phyloP scores from a whole-genome alignment of 768 basidiomycete genomes.

The Auricularia sp. region DNA sequence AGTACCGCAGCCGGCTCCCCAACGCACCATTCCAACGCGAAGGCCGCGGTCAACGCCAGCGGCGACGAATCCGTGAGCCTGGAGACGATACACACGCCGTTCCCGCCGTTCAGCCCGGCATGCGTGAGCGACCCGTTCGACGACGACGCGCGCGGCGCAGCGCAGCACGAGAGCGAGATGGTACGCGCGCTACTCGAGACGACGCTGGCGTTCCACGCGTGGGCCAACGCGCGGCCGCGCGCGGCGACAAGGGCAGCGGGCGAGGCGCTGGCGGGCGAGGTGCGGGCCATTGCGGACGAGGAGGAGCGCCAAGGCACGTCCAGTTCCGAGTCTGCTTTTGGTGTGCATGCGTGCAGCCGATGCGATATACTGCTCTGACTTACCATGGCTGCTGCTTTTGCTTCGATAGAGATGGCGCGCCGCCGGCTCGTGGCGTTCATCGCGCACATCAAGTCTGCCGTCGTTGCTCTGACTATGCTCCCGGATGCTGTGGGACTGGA shows the following conservation, averaged over 20 bases:
- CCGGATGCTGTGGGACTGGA: too few relatives aligned
- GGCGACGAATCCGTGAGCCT: too few relatives aligned
- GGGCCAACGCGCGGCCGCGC: constrained; percentile 26
- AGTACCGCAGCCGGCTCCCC: too few relatives aligned
- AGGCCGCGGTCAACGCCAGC: too few relatives aligned
- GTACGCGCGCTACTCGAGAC: constrained; percentile 25
- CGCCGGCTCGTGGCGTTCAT: constrained; percentile 20
- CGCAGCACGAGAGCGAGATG: constrained; percentile 14
- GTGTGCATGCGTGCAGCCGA: constrained; percentile 12
- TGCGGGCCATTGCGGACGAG: constrained; percentile 18
- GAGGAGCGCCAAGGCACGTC: constrained; percentile 32
- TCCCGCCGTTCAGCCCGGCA: not conserved
- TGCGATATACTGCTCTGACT: not conserved
- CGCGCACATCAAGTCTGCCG: constrained; percentile 24
- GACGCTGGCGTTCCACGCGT: constrained; percentile 27
- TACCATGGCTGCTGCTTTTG: not conserved
- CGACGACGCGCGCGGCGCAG: not conserved
- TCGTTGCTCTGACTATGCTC: constrained; percentile 16
- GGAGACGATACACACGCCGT: not conserved
- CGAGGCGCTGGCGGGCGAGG: constrained; percentile 19
- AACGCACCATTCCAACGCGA: too few relatives aligned
- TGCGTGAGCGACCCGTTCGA: not conserved
- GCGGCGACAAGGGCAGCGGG: constrained; percentile 22
- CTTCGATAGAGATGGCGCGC: constrained; percentile 21
- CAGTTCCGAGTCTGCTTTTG: constrained; percentile 9